Evolutionary conservation across 352 stramenopile genomes (phyloP).

Genomic region (Phytopythium oedochilum): DNA sequence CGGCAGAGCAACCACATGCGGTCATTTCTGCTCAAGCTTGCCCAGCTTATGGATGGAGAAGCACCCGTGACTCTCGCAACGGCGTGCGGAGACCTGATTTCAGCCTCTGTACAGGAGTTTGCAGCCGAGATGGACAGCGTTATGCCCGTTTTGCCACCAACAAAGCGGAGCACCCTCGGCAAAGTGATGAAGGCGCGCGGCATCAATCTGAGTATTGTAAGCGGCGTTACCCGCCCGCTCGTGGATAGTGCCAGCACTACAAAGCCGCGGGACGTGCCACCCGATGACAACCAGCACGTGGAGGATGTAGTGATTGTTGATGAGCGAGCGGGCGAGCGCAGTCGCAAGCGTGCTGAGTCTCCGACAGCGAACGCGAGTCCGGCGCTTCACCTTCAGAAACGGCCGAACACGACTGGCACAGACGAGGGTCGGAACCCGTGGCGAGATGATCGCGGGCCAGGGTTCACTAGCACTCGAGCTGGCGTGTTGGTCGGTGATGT

Average conservation of each 20-base stretch:
- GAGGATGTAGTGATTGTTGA: background rate
- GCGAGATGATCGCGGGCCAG: background rate
- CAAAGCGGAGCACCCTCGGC: slow-evolving; percentile 42
- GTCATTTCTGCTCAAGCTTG: slow-evolving; percentile 62
- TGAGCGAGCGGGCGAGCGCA: slow-evolving; percentile 21
- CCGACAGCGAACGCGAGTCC: slow-evolving; percentile 35
- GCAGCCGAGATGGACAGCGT: slow-evolving; percentile 43
- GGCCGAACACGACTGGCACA: slow-evolving; percentile 24
- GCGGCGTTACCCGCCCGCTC: background rate
- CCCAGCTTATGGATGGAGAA: slow-evolving; percentile 60
- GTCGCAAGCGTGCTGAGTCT: slow-evolving; percentile 47
- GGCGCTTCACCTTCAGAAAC: slow-evolving; percentile 36
- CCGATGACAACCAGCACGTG: slow-evolving; percentile 13
- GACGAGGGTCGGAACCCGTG: background rate
- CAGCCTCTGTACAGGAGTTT: slow-evolving; percentile 41
- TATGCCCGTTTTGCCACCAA: slow-evolving; percentile 49
- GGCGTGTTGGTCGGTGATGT: background rate
- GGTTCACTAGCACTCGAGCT: background rate
- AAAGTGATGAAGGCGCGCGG: slow-evolving; percentile 55
- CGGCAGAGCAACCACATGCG: slow-evolving; percentile 71
- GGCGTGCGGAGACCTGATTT: slow-evolving; percentile 55
- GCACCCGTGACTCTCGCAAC: slow-evolving; percentile 48
- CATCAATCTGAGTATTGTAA: slow-evolving; percentile 38
- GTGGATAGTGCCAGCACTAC: background rate
- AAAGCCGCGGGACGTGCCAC: background rate